These are phyloP conservation scores for Colletotrichum kahawae DNA, from an alignment of 2,329 filamentous ascomycete genomes.

Conservation along the genomic window DNA sequence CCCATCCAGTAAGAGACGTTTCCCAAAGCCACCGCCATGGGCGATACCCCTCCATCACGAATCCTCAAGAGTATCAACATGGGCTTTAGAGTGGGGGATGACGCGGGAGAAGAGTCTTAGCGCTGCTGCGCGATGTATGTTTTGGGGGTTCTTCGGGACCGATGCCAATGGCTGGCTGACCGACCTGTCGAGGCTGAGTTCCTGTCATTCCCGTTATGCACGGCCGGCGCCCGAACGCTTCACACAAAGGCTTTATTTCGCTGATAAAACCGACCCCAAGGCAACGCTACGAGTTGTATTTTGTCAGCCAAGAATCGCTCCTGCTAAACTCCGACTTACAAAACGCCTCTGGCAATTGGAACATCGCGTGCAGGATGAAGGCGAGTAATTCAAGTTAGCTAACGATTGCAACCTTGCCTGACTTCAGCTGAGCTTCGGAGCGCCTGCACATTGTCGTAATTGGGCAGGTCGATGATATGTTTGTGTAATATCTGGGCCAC, in stretches of 20 bases:
- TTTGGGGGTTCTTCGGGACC: conserved; percentile 6
- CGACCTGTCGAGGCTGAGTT: conserved; percentile 1
- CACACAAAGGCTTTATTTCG: background rate
- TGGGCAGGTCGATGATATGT: background rate
- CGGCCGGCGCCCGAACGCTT: background rate
- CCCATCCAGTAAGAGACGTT: background rate
- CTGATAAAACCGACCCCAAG: background rate
- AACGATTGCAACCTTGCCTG: background rate
- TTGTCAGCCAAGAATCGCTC: background rate
- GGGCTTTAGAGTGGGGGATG: background rate
- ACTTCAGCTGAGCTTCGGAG: background rate
- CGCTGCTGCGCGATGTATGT: background rate
- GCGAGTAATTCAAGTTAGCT: background rate
- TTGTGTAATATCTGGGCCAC: background rate
- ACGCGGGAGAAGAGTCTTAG: conserved; percentile 6
- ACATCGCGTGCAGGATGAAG: background rate
- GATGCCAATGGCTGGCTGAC: background rate
- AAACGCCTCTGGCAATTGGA: background rate
- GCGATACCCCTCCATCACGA: conserved; percentile 1
- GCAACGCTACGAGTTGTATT: background rate
- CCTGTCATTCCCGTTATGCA: background rate
- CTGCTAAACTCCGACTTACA: background rate
- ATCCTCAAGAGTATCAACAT: background rate
- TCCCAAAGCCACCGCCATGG: conserved; percentile 16
- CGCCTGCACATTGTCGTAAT: background rate